Percentiles rank a stretch among this genome's conserved stretches.
Evolutionary conservation across 108 stramenopile genomes (phyloP).

Genomic region (Discostella pseudostelligera): DNA sequence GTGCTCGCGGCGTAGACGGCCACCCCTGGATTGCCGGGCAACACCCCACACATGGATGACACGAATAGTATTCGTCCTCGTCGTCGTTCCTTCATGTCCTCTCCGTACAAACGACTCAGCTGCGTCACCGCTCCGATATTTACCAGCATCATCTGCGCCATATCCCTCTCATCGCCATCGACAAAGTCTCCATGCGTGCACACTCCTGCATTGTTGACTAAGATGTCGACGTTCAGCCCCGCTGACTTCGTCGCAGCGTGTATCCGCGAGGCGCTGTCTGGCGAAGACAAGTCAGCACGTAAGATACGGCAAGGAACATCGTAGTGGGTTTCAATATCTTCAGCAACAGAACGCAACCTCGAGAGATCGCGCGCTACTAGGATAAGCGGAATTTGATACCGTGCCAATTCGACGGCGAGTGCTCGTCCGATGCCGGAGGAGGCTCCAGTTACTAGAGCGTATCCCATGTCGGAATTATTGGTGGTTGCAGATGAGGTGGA

Average conservation of each 20-base stretch:
- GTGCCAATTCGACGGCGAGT: conserved; percentile 79
- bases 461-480: conserved; percentile 42
- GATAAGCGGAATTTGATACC: conserved; percentile 81
- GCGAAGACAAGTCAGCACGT: conserved; percentile 67
- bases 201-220: conserved; percentile 84
- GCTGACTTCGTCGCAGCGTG: conserved; percentile 64
- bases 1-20: conserved; percentile 83
- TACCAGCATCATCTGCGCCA: conserved; percentile 64
- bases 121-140: conserved; percentile 62
- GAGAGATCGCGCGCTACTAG: conserved; percentile 75
- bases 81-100: conserved; percentile 72
- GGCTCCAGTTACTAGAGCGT: conserved; percentile 83
- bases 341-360: conserved; percentile 56
- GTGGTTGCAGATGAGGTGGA: conserved; percentile 2
- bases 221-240: conserved; percentile 72
- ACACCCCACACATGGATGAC: conserved; percentile 64
- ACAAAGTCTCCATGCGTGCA: conserved; percentile 58
- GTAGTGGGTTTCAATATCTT: conserved; percentile 82
- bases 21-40: conserved; percentile 63
- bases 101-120: conserved; percentile 69
- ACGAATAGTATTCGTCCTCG: conserved; percentile 82
- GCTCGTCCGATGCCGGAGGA: conserved; percentile 82
- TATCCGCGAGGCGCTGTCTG: conserved; percentile 60
- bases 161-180: conserved; percentile 40
- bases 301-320: conserved; percentile 74